Evolutionary conservation across 108 stramenopile genomes (phyloP).

Genomic region (Heterococcus sp.): DNA sequence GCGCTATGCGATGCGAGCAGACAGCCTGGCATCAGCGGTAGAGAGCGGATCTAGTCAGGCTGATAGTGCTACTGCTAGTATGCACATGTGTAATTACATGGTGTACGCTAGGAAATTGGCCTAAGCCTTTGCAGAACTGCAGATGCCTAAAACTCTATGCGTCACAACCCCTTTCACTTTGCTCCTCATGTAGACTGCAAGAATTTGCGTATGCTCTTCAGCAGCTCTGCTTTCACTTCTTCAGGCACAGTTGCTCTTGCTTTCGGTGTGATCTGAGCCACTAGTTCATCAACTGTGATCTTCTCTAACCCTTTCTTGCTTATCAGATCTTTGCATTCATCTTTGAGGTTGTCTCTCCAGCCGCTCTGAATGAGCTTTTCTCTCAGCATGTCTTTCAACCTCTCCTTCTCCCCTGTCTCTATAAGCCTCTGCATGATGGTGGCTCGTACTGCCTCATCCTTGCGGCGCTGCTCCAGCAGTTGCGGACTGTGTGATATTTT

Average conservation of each 20-base stretch:
- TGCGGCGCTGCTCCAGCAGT: constrained; percentile 18
- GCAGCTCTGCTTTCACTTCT: constrained; percentile 64
- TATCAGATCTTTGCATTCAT: constrained; percentile 61
- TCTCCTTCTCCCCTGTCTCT: constrained; percentile 66
- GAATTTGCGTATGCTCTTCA: constrained; percentile 62
- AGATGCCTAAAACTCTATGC: no score
- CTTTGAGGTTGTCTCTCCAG: constrained; percentile 68
- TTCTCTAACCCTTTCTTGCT: constrained; percentile 66
- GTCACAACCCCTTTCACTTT: no score
- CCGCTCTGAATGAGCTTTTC: constrained; percentile 67
- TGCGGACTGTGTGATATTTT: no score
- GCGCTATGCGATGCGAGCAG: no score
- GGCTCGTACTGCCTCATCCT: constrained; percentile 55
- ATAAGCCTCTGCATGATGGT: constrained; percentile 64
- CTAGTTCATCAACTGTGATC: constrained; percentile 68
- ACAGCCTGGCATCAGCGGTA: no score
- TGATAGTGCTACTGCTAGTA: no score
- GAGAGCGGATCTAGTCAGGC: no score
- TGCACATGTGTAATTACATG: no score
- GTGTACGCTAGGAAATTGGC: no score
- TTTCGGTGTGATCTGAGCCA: constrained; percentile 65
- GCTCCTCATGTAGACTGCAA: constrained; percentile 57
- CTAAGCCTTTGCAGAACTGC: no score
- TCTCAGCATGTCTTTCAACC: constrained; percentile 63
- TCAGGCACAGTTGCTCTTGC: constrained; percentile 68